A percentile compares a stretch with the other conserved stretches of the same genome.
phyloP scores from a whole-genome alignment of 768 basidiomycete genomes.

The Leucosporidium yakuticum region DNA sequence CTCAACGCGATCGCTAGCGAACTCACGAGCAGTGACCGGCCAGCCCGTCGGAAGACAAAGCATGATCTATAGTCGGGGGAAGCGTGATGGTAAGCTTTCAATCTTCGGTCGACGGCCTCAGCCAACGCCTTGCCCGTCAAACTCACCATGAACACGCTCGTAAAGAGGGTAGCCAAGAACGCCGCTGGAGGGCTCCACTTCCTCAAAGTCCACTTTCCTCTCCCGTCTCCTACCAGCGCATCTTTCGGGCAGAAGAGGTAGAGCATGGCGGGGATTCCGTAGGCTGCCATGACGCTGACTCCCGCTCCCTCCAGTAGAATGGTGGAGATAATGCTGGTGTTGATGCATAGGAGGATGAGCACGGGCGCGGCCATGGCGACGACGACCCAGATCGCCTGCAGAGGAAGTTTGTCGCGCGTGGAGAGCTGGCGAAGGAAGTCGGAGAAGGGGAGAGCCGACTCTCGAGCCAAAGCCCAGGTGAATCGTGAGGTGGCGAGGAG shows the following conservation, averaged over 20 bases:
- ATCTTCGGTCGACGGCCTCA: too few relatives aligned
- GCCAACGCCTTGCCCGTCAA: too few relatives aligned
- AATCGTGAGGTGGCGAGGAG: conserved; percentile 47
- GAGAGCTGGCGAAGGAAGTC: conserved; percentile 40
- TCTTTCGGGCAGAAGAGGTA: conserved; percentile 35
- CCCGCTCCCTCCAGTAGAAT: conserved; percentile 44
- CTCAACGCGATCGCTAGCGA: too few relatives aligned
- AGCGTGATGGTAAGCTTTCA: too few relatives aligned
- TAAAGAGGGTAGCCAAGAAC: conserved; percentile 34
- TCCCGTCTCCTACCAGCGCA: conserved; percentile 42
- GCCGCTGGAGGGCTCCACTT: conserved; percentile 40
- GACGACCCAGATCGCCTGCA: conserved; percentile 43
- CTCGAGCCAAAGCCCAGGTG: conserved; percentile 46
- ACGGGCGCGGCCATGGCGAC: conserved; percentile 41
- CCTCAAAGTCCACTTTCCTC: conserved; percentile 45
- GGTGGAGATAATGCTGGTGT: conserved; percentile 39
- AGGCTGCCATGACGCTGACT: conserved; percentile 41
- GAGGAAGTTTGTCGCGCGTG: conserved; percentile 40
- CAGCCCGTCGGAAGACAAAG: conserved; percentile 41
- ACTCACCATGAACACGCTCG: conserved; percentile 34
- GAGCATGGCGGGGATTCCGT: conserved; percentile 36
- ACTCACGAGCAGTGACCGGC: conserved; percentile 42
- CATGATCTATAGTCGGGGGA: conserved; percentile 17
- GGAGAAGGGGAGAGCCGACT: conserved; percentile 46
- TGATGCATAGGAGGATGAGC: conserved; percentile 40